Evolutionary conservation across 208 protist genomes (phyloP).

Genomic region (Acanthamoeba rhysodes): DNA sequence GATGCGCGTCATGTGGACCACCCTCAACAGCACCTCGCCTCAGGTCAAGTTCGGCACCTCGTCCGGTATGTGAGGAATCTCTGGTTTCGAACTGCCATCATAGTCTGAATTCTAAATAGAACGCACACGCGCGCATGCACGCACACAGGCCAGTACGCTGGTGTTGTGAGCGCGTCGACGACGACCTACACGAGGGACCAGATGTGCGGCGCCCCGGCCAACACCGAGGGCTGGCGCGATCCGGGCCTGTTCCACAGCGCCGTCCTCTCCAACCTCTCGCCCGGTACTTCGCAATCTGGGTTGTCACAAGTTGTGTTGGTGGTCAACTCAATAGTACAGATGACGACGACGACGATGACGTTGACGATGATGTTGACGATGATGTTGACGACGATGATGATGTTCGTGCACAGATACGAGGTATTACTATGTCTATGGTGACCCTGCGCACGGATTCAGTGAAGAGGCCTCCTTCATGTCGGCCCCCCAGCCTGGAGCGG

Average conservation of each 20-base stretch:
- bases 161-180: too few relatives aligned
- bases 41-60: neutral
- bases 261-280: conserved; percentile 19
- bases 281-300: too few relatives aligned
- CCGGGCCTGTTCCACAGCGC: conserved; percentile 14
- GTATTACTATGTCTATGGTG: conserved; percentile 29
- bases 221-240: neutral
- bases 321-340: too few relatives aligned
- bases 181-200: neutral
- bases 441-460: neutral
- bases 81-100: too few relatives aligned
- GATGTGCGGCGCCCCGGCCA: neutral
- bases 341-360: too few relatives aligned
- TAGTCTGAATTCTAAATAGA: too few relatives aligned
- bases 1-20: conserved; percentile 56
- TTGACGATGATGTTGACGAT: too few relatives aligned
- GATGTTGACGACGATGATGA: neutral
- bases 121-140: too few relatives aligned
- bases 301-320: too few relatives aligned
- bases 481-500: neutral
- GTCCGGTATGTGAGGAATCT: neutral
- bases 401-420: neutral
- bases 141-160: too few relatives aligned
- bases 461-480: neutral
- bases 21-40: neutral